Base-by-base conservation (phyloP, 768 basidiomycete genomes). In the Lentinus tigrinus region DNA sequence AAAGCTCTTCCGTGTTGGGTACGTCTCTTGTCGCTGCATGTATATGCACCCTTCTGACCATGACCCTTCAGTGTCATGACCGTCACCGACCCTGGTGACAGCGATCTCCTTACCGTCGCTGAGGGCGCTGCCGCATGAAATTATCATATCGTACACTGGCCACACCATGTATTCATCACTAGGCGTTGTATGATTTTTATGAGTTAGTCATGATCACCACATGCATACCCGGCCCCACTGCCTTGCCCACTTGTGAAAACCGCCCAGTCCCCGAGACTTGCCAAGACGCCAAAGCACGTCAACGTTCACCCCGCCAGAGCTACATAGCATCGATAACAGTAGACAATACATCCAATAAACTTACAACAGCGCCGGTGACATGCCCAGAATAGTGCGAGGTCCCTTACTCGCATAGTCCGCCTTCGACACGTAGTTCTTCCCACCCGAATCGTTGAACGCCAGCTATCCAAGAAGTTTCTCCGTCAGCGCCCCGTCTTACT, bases 1-100 rank as follows among this genome's bases (percentile, higher is more conserved):
- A 74, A 96, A 95, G 79, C 88, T 98, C 66, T 99, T 98, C 92
- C 94, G 95, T 66, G 96, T 98, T 60, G 95, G 93, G 92, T 93
- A 54, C 51, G 82, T 76, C 17, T n/a, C n/a, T n/a, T n/a, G n/a
- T n/a, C 14, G 24, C 47, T 73, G 55, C 43, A 28, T 48, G 16
- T 4, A 37, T 17, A 38, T 43, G 34, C 31, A 14, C 28, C 31
- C 34, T 38, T 40, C 56, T 57, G 56, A 50, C 37, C 9, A 28
- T 50, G 24, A 53, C 11, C 47, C 10, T 51, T 23, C 62, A 95
- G 96, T 82, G 92, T 98, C 72, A 97, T 98, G 95, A 95, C 95
- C 65, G 85, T 99, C 75, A 81, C 85, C 66, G 94, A 98, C 79
- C 90, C 89, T 66, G 96, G 96, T 72, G 97, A 98, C 80, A 95